Conservation (phyloP, 2,329 filamentous ascomycete species). For the Acarospora socialis region DNA sequence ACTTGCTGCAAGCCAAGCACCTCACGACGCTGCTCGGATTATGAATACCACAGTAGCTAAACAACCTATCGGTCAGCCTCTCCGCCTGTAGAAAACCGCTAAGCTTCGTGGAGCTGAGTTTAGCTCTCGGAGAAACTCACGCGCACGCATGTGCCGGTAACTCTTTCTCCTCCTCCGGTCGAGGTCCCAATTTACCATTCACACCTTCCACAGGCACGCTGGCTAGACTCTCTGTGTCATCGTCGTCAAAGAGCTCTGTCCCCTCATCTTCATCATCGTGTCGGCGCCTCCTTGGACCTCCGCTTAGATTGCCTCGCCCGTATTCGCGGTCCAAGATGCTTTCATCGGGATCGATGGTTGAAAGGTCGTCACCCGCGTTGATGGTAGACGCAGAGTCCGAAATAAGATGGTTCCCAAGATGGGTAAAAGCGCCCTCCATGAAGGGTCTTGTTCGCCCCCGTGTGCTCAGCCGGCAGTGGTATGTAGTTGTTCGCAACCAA, state of each 20-base stretch:
- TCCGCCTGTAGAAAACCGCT: too few relatives aligned
- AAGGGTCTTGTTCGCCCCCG: too few relatives aligned
- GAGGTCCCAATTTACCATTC: slow-evolving; percentile 40
- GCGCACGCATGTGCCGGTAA: slow-evolving; percentile 91
- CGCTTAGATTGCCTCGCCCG: slow-evolving; percentile 44
- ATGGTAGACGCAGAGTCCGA: slow-evolving; percentile 75
- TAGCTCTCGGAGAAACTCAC: slow-evolving; percentile 50
- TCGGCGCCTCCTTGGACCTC: slow-evolving; percentile 47
- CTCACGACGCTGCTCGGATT: slow-evolving; percentile 92
- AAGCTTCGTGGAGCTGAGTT: too few relatives aligned
- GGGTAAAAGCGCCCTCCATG: slow-evolving; percentile 82
- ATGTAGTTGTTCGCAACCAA: too few relatives aligned
- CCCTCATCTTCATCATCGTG: slow-evolving; percentile 84
- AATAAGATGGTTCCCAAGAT: slow-evolving; percentile 74
- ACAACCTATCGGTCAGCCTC: slow-evolving; percentile 18
- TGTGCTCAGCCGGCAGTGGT: too few relatives aligned
- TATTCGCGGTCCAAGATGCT: slow-evolving; percentile 57
- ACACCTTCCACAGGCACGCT: slow-evolving; percentile 68
- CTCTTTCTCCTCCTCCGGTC: slow-evolving; percentile 70
- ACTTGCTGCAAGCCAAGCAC: slow-evolving; percentile 89
- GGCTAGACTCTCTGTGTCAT: slow-evolving; percentile 61
- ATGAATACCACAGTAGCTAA: slow-evolving; percentile 91
- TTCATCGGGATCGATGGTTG: slow-evolving; percentile 62
- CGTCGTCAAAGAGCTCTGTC: slow-evolving; percentile 69
- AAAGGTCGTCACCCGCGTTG: slow-evolving; percentile 71